These are phyloP conservation scores for Mortierella sp. DNA, from an alignment of 371 early-diverging fungal genomes.

Conservation along the genomic window DNA sequence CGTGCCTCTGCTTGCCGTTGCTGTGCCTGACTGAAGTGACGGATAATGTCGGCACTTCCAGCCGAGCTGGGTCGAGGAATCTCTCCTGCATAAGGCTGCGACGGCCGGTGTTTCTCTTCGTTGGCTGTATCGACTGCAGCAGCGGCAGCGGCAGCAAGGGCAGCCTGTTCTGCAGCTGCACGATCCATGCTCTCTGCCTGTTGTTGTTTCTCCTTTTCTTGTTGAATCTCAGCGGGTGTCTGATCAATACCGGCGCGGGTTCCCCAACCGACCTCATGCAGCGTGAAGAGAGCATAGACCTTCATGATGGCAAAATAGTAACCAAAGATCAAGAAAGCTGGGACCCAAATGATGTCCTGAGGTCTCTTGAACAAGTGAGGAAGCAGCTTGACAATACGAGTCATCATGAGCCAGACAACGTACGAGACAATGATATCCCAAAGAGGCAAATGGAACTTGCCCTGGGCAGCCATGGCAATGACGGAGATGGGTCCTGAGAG, in stretches of 20 bases:
- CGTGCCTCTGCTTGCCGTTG: conserved; percentile 33
- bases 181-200: neutral
- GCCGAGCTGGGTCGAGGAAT: conserved; percentile 33
- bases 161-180: conserved; percentile 38
- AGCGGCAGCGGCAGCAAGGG: conserved; percentile 41
- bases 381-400: conserved; percentile 74
- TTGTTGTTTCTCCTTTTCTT: conserved; percentile 32
- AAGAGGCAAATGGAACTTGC: conserved; percentile 51
- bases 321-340: conserved; percentile 76
- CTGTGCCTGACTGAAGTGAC: conserved; percentile 49
- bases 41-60: conserved; percentile 43
- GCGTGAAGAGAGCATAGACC: conserved; percentile 74
- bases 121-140: conserved; percentile 25
- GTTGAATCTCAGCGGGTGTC: conserved; percentile 31
- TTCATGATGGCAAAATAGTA: conserved; percentile 81
- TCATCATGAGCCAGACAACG: conserved; percentile 72
- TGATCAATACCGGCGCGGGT: conserved; percentile 67
- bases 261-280: conserved; percentile 81
- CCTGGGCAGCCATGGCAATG: conserved; percentile 55
- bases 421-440: conserved; percentile 76
- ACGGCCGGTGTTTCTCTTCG: conserved; percentile 25
- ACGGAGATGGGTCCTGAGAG: conserved; percentile 76
- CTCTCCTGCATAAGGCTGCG: conserved; percentile 15
- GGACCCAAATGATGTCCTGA: conserved; percentile 71
- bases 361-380: conserved; percentile 77